A percentile compares a stretch with the other conserved stretches of the same genome.
These are phyloP conservation scores for Skeletonema grethae DNA, from an alignment of 108 stramenopile genomes.

Conservation along the genomic window DNA sequence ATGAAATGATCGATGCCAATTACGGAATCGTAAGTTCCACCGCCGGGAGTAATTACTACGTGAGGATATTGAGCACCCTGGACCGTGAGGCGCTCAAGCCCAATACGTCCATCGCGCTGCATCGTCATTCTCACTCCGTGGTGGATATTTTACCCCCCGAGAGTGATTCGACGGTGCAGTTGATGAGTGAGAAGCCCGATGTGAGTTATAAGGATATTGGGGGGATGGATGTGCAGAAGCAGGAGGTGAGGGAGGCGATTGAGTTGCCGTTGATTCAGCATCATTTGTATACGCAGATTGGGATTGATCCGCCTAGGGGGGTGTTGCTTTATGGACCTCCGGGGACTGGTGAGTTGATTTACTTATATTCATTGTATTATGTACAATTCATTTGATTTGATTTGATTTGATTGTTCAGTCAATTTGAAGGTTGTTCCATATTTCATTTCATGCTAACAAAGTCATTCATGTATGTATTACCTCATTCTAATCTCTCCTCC, in stretches of 20 bases:
- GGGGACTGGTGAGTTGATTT: conserved; percentile 45
- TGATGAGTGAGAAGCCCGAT: conserved; percentile 99
- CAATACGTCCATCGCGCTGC: conserved; percentile 96
- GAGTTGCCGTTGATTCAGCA: conserved; percentile 97
- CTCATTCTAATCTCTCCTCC: conserved; percentile 15
- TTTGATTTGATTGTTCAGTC: neutral
- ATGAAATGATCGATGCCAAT: conserved; percentile 99
- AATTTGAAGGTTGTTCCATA: too few species aligned
- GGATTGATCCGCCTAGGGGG: conserved; percentile 99
- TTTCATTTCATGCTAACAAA: neutral
- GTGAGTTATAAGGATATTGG: conserved; percentile 99
- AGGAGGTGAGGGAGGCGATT: conserved; percentile 98
- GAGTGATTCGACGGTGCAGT: conserved; percentile 97
- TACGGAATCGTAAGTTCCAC: conserved; percentile 96
- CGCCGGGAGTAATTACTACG: conserved; percentile 97
- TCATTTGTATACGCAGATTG: conserved; percentile 98
- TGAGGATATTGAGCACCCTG: conserved; percentile 95
- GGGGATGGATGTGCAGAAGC: conserved; percentile 99
- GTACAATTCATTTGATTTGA: too few species aligned
- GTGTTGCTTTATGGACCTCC: conserved; percentile 95
- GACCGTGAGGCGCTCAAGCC: conserved; percentile 98
- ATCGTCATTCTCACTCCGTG: conserved; percentile 97
- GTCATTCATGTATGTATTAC: neutral
- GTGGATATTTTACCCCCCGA: conserved; percentile 99
- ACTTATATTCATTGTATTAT: too few species aligned